Conservation (phyloP, 805 yeast species). For the Teunomyces aglyptinius region DNA sequence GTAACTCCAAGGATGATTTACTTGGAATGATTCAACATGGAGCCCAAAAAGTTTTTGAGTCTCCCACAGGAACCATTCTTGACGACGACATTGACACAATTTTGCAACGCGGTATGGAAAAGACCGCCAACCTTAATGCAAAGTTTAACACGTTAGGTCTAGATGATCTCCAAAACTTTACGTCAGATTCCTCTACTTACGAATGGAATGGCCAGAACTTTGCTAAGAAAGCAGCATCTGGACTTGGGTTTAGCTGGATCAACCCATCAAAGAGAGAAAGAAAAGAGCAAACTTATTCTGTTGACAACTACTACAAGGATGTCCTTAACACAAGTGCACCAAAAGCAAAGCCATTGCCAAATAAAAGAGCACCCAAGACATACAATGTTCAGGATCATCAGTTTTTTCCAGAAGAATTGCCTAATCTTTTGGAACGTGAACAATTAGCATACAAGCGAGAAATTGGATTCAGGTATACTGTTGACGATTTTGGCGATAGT, state of each 20-base stretch:
- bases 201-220: constrained; percentile 95
- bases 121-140: constrained; percentile 74
- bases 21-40: constrained; percentile 97
- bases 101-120: constrained; percentile 74
- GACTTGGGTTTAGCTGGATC: constrained; percentile 55
- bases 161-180: constrained; percentile 90
- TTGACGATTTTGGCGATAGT: constrained; percentile 59
- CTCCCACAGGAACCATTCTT: constrained; percentile 28
- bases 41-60: constrained; percentile 82
- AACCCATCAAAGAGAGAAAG: constrained; percentile 75
- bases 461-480: constrained; percentile 55
- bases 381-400: constrained; percentile 71
- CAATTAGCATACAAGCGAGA: constrained; percentile 61
- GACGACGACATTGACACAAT: constrained; percentile 83
- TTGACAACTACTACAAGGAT: constrained; percentile 75
- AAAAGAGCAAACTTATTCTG: constrained; percentile 73
- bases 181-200: constrained; percentile 84
- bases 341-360: constrained; percentile 11
- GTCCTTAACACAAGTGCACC: constrained; percentile 45
- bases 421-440: constrained; percentile 58
- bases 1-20: constrained; percentile 77
- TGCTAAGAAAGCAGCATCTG: constrained; percentile 52
- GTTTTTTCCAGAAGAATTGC: constrained; percentile 58
- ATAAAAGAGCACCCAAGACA: constrained; percentile 56
- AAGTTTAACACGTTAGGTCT: constrained; percentile 84